phyloP scores from a whole-genome alignment of 176 grass and related monocot genomes.

The Tuctoria greenei region DNA sequence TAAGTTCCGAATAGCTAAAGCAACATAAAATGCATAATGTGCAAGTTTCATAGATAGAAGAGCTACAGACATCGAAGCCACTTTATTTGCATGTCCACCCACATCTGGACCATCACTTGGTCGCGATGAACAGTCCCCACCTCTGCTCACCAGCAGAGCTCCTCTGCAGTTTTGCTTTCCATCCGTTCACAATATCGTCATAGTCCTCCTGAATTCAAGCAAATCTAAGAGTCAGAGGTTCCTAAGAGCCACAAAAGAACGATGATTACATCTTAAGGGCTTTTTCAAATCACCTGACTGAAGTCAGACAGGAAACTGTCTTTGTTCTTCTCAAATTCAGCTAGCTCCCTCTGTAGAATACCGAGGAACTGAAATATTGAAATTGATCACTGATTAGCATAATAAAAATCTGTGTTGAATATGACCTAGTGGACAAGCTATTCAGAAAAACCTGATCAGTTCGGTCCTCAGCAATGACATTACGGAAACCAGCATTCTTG shows the following conservation, averaged over 20 bases:
- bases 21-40: constrained; percentile 9
- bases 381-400: constrained; percentile 2
- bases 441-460: constrained; percentile 69
- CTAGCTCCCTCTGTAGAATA: constrained; percentile 71
- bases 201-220: constrained; percentile 71
- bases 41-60: too few species aligned
- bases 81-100: constrained; percentile 24
- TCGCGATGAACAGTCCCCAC: constrained; percentile 91
- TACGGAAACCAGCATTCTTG: constrained; percentile 68
- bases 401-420: background rate
- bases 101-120: constrained; percentile 50
- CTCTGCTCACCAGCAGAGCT: constrained; percentile 82
- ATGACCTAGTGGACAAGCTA: background rate
- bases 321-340: constrained; percentile 72
- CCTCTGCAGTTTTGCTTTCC: constrained; percentile 89
- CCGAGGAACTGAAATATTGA: constrained; percentile 59
- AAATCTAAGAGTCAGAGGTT: constrained; percentile 3
- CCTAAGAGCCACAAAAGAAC: background rate
- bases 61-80: background rate
- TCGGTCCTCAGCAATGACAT: constrained; percentile 77
- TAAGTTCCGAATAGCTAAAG: background rate
- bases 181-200: constrained; percentile 82
- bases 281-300: constrained; percentile 57
- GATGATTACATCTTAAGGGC: background rate
- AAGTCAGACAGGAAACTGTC: constrained; percentile 73